Conservation (phyloP, 768 basidiomycete species). For the Kwoniella europaea region DNA sequence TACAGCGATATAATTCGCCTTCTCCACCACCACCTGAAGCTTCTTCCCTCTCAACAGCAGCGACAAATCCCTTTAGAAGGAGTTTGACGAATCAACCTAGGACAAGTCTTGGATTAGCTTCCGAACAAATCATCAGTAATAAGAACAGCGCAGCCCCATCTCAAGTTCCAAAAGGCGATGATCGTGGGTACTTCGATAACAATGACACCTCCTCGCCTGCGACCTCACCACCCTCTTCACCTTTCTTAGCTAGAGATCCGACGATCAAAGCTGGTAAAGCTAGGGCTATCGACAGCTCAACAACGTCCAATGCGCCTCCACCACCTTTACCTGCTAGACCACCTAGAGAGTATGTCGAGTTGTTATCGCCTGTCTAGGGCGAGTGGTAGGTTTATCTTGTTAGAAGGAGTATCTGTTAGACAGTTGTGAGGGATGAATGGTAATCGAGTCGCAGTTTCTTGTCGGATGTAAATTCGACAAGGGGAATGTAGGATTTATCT, state of each 20-base stretch:
- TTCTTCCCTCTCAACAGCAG: background rate
- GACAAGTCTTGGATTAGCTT: conserved; percentile 10
- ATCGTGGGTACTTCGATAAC: background rate
- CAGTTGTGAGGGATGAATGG: too few relatives aligned
- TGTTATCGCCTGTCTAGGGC: conserved; percentile 41
- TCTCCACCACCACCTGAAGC: background rate
- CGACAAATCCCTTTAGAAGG: background rate
- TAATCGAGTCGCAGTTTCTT: too few relatives aligned
- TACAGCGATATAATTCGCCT: conserved; percentile 3
- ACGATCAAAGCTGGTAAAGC: conserved; percentile 28
- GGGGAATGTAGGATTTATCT: too few relatives aligned
- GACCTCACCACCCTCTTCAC: conserved; percentile 12
- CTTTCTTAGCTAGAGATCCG: conserved; percentile 24
- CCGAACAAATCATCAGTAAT: conserved; percentile 2
- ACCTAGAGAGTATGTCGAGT: conserved; percentile 51
- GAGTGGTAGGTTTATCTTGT: too few relatives aligned
- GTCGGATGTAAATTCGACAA: too few relatives aligned
- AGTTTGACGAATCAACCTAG: conserved; percentile 3
- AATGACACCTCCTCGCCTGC: background rate
- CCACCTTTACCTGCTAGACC: conserved; percentile 52
- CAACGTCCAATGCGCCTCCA: conserved; percentile 14
- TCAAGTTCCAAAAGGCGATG: conserved; percentile 7
- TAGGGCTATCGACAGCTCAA: background rate
- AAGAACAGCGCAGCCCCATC: background rate
- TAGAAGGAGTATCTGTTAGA: too few relatives aligned